Base-by-base conservation (phyloP, 345 rosid genomes). In the Hibiscus tridactylites region DNA sequence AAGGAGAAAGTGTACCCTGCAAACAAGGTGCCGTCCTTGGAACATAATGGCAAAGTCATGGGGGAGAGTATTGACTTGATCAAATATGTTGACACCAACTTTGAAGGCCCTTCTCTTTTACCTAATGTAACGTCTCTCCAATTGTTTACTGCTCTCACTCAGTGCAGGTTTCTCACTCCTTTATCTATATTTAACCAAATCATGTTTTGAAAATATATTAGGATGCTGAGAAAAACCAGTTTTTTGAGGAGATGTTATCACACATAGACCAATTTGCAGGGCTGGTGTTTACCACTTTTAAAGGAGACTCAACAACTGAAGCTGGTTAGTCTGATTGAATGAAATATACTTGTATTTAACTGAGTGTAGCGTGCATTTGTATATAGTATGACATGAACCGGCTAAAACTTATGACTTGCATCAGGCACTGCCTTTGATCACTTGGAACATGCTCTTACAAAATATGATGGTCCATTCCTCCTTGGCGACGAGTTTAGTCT, bases 21-120 rank as follows among this genome's bases (percentile, higher is more conserved):
- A 39, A 94, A 91, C 75, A 91, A 91, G 98, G 98, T 94, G 53
- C 97, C 97, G 47, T 79, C 98, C 6, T 77, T 94, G 82, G 98
- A 94, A 76, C 98, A 94, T 83, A 83, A 94, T 75, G 91, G 96
- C 3, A 90, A 91, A 82, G 49, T 91, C 56, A 90, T 75, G 13
- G 97, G 97, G 33, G 97, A 94, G 85, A 90, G 97, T 85, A 82
- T 94, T 21, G 93, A 94, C 71, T 77, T 94, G 82, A 79, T 90
- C 53, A 86, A 85, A 69, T 94, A 91, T 70, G 49, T 94, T 3
- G 95, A 94, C 11, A 75, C 72, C 83, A 91, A 85, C 81, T 94
- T 94, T 49, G 91, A 91, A 65, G 98, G 97, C 39, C 89, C 93
- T 74, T 84, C 91, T 2, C 87, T 94, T 33, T 71, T 74, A 72